A percentile compares a stretch with the other conserved stretches of the same genome.
Evolutionary conservation across 805 yeast species (phyloP).

Genomic region (Debaryomyces maramus): DNA sequence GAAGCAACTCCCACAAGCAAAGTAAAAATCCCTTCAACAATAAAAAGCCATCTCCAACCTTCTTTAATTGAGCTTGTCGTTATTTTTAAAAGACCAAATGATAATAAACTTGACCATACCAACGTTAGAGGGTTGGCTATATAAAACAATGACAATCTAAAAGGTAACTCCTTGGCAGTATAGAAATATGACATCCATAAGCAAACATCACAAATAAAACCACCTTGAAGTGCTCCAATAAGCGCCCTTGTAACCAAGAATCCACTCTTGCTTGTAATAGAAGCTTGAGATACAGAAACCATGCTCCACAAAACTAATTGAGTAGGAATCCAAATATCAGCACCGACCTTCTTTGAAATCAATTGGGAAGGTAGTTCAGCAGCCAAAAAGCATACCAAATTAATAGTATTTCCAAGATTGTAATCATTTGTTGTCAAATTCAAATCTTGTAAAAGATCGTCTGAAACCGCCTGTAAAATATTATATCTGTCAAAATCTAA

Average conservation of each 20-base stretch:
- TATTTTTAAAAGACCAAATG: slow-evolving; percentile 53
- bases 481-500: slow-evolving; percentile 4
- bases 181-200: slow-evolving; percentile 67
- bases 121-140: slow-evolving; percentile 48
- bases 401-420: slow-evolving; percentile 3
- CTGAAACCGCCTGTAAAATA: slow-evolving; percentile 3
- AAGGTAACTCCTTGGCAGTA: slow-evolving; percentile 54
- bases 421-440: neutral
- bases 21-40: slow-evolving; percentile 61
- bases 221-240: slow-evolving; percentile 3
- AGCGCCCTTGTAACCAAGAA: slow-evolving; percentile 3
- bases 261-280: slow-evolving; percentile 1
- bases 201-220: slow-evolving; percentile 23
- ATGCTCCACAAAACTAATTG: slow-evolving; percentile 3
- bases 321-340: slow-evolving; percentile 2
- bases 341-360: slow-evolving; percentile 1
- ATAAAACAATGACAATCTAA: slow-evolving; percentile 59
- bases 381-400: neutral
- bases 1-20: slow-evolving; percentile 47
- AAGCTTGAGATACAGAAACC: slow-evolving; percentile 1
- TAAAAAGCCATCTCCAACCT: slow-evolving; percentile 66
- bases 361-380: slow-evolving; percentile 5
- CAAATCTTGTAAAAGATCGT: slow-evolving; percentile 1
- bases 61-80: slow-evolving; percentile 43
- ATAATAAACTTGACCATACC: slow-evolving; percentile 35